phyloP scores from a whole-genome alignment of 345 rosid species.

The Rhizophora mangle region DNA sequence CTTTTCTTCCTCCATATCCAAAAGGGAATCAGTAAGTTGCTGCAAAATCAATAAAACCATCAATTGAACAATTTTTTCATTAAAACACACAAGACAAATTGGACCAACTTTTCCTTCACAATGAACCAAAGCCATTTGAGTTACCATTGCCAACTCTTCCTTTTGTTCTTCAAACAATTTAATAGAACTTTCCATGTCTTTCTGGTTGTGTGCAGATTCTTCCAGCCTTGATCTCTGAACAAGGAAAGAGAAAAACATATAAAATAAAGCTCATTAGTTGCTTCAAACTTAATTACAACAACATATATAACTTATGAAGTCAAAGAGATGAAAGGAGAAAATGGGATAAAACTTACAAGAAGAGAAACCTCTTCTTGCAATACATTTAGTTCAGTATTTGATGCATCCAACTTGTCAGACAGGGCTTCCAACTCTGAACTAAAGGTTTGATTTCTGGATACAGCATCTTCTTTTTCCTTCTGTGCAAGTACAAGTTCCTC shows the following conservation, averaged over 20 bases:
- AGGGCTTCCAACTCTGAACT: constrained; percentile 51
- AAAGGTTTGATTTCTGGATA: constrained; percentile 46
- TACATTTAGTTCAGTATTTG: constrained; percentile 45
- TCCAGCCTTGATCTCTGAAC: constrained; percentile 59
- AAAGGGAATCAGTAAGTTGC: constrained; percentile 77
- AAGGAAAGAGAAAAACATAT: constrained; percentile 16
- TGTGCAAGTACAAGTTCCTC: constrained; percentile 56
- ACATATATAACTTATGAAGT: background rate
- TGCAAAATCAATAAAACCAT: constrained; percentile 32
- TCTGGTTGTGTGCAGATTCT: constrained; percentile 48
- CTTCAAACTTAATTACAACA: constrained; percentile 9
- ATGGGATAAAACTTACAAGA: constrained; percentile 45
- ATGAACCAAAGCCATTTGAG: background rate
- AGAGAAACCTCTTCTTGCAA: constrained; percentile 49
- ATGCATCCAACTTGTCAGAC: constrained; percentile 40
- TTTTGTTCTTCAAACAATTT: constrained; percentile 63
- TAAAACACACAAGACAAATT: background rate
- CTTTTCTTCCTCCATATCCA: constrained; percentile 92
- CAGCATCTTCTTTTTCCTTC: constrained; percentile 53
- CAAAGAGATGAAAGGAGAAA: background rate
- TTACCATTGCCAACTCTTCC: constrained; percentile 90
- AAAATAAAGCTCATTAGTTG: constrained; percentile 5
- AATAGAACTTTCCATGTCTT: constrained; percentile 48
- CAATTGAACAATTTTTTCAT: background rate
- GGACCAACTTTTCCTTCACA: too few relatives aligned